Percentiles rank a stretch among this genome's conserved stretches.
phyloP scores from a whole-genome alignment of 306 rosid species.

The Chamaecrista fasciculata region DNA sequence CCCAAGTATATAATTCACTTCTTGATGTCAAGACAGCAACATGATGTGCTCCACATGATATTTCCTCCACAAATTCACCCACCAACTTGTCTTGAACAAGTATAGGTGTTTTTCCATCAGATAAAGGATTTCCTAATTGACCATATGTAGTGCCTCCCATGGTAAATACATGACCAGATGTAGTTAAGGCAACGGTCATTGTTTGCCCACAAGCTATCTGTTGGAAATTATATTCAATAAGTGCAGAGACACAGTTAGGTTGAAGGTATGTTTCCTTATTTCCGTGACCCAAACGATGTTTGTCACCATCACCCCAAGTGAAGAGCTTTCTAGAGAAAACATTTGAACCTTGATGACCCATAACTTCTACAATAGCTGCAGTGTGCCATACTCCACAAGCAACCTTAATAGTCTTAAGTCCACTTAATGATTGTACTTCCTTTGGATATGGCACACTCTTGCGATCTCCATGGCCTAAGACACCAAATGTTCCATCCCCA shows the following conservation, averaged over 20 bases:
- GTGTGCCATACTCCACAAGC: conserved; percentile 85
- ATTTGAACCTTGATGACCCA: conserved; percentile 48
- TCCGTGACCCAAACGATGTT: conserved; percentile 65
- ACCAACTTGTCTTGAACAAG: conserved; percentile 63
- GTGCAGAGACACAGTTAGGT: conserved; percentile 72
- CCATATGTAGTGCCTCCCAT: conserved; percentile 60
- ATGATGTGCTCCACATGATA: conserved; percentile 64
- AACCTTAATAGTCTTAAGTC: conserved; percentile 60
- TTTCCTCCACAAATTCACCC: conserved; percentile 73
- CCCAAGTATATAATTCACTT: conserved; percentile 74
- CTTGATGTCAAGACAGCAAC: conserved; percentile 64
- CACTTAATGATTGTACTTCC: conserved; percentile 59
- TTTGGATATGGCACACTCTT: conserved; percentile 49
- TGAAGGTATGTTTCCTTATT: conserved; percentile 57
- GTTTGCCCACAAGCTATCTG: conserved; percentile 72
- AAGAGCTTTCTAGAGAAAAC: conserved; percentile 58
- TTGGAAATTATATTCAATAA: conserved; percentile 61
- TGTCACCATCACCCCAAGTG: conserved; percentile 82
- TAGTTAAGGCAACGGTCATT: conserved; percentile 60
- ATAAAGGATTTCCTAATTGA: conserved; percentile 58
- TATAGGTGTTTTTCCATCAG: conserved; percentile 58
- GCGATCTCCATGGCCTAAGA: conserved; percentile 69
- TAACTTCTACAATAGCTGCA: conserved; percentile 72
- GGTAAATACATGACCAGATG: conserved; percentile 71
- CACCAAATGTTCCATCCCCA: conserved; percentile 79